Evolutionary conservation across 148 eudicot genomes (phyloP).

Genomic region (Camellia sinensis): DNA sequence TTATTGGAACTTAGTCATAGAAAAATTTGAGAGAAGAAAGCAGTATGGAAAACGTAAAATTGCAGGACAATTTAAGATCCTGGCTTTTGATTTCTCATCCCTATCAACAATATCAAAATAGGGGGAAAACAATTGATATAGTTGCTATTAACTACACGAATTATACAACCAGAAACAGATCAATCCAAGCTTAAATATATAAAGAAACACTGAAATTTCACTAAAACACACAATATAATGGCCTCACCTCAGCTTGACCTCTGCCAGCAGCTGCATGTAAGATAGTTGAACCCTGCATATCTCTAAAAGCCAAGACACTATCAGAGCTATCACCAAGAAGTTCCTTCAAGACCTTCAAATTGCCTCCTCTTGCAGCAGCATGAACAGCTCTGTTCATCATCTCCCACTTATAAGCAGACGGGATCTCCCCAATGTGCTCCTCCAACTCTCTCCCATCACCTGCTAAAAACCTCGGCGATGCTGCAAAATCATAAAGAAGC

Average conservation of each 20-base stretch:
- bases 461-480: slow-evolving; percentile 65
- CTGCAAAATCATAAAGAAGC: slow-evolving; percentile 61
- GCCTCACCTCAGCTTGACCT: slow-evolving; percentile 82
- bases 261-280: slow-evolving; percentile 87
- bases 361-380: slow-evolving; percentile 95
- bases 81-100: neutral
- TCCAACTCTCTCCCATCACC: slow-evolving; percentile 33
- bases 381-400: slow-evolving; percentile 82
- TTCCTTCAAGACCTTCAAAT: slow-evolving; percentile 62
- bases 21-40: neutral
- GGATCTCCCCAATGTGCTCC: slow-evolving; percentile 48
- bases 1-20: neutral
- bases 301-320: slow-evolving; percentile 56
- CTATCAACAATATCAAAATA: neutral
- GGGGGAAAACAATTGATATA: neutral
- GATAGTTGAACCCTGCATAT: slow-evolving; percentile 62
- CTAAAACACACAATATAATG: neutral
- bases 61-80: neutral
- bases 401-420: slow-evolving; percentile 66
- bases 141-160: neutral
- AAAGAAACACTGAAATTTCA: neutral
- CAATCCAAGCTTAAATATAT: neutral
- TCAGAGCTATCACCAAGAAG: slow-evolving; percentile 56
- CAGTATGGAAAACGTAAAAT: neutral
- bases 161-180: neutral